Evolutionary conservation across 441 rosid species (phyloP).

Genomic region (Eutrema salsugineum): DNA sequence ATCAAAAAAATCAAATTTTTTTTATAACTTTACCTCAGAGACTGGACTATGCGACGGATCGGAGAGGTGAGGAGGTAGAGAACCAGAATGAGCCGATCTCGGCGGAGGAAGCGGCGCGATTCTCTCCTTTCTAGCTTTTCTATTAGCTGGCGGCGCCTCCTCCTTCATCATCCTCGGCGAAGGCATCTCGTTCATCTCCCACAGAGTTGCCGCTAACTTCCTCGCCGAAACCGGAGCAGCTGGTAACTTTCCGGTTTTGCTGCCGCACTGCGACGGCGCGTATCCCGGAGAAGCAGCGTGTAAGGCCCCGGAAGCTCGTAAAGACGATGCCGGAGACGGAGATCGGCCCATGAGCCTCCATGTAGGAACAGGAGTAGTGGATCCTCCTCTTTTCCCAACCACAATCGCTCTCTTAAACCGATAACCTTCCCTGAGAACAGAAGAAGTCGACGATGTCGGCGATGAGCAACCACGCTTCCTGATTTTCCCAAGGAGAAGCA

Average conservation of each 20-base stretch:
- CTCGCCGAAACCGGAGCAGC: conserved; percentile 81
- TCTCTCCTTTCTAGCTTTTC: conserved; percentile 48
- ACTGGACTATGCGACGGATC: conserved; percentile 98
- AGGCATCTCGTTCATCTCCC: conserved; percentile 99
- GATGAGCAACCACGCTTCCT: conserved; percentile 93
- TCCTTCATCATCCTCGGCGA: conserved; percentile 57
- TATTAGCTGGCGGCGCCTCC: conserved; percentile 38
- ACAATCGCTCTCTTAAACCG: conserved; percentile 84
- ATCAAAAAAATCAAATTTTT: background rate
- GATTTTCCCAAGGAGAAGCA: conserved; percentile 68
- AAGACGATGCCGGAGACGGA: conserved; percentile 55
- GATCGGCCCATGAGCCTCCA: conserved; percentile 75
- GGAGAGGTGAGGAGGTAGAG: conserved; percentile 88
- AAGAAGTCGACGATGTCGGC: conserved; percentile 91
- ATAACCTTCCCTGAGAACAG: conserved; percentile 64
- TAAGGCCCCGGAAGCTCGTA: conserved; percentile 34
- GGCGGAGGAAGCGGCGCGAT: conserved; percentile 38
- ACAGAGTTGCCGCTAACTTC: conserved; percentile 92
- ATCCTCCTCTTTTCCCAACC: conserved; percentile 85
- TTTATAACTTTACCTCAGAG: conserved; percentile 62
- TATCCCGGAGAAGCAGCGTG: conserved; percentile 46
- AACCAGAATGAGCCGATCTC: conserved; percentile 69
- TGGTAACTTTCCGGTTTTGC: conserved; percentile 27
- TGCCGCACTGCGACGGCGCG: conserved; percentile 48
- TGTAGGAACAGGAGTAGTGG: conserved; percentile 85